Base-by-base conservation (phyloP, 1,284 basidiomycete species). In the Irpex sp. region DNA sequence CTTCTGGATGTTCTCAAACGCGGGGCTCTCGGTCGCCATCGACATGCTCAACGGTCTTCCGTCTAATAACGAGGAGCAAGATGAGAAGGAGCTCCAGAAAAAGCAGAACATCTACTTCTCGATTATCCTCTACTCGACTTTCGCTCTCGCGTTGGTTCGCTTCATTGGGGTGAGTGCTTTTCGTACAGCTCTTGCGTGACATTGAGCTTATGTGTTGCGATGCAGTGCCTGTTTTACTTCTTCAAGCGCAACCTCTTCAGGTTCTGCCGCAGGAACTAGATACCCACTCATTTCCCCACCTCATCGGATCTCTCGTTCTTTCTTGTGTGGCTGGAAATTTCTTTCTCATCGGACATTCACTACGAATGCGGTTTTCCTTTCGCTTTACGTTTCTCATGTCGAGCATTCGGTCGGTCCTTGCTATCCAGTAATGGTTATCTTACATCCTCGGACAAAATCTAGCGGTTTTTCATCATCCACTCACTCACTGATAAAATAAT, bases 61-160 rank as follows among this genome's bases (percentile, higher is more conserved):
- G 3, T 84, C 76, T 62, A 71, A 75, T 66, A 68, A 82, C 62
- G 75, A 78, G 52, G 67, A 65, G 3, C 65, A 73, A 48, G 84
- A 87, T 62, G 76, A 86, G 67, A 68, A 72, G 21, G 72, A 76
- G 0, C 75, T 93, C 68, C 78, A 77, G 62, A 63, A 75, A 61
- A 89, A 86, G 73, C 92, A 94, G 74, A 91, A 91, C 72, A 78
- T 79, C 34, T 96, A 96, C 76, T 96, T 96, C 77, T 81, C 84
- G 31, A 78, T 94, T 65, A 92, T 98, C 66, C 82, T 98, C 44
- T 98, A 93, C 81, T 90, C 93, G 36, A 98, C 95, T 0, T 97
- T 97, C 74, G 88, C 76, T 5, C 82, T 98, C 21, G 84, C 93
- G 4, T 77, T 85, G 51, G 86, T 98, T 68, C 86, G 95, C 54